Evolutionary conservation across 345 rosid species (phyloP), one percentile per base, ranked within the genome.

Genomic region (Murraya koenigii): DNA sequence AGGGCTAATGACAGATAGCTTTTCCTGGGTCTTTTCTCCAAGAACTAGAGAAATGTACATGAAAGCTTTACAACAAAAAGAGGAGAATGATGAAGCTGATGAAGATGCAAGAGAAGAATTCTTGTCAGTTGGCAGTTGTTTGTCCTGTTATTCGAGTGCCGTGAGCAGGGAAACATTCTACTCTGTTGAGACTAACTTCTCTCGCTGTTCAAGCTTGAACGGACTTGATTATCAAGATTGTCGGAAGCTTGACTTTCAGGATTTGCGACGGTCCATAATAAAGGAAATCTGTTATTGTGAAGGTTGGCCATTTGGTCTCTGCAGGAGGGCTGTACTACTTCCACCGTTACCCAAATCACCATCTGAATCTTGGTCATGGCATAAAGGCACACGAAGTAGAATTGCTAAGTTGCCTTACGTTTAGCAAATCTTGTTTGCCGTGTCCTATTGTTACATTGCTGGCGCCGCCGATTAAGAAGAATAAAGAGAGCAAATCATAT

Each of bases 281-380:
- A 81, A 84, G 81, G 92, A 93, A 79, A 73, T 95, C 7, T 91
- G 95, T 61, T 90, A 88, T 55, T 91, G 95, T 26, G 88, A 92
- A 76, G 98, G 99, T 35, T 92, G 97, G 99, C 99, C 97, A 0
- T 92, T 96, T 44, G 98, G 99, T 28, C 86, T 92, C 0, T 91
- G 95, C 88, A 84, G 95, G 88, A 96, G 87, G 83, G 89, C 87
- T 4, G 78, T 85, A 66, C 75, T 91, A 63, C 98, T 94, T 80
- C 99, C 98, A 15, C 97, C 98, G 3, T 84, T 96, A 75, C 98
- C 98, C 10, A 92, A 92, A 77, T 91, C 95, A 20, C 99, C 99
- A 8, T 83, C 97, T 2, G 95, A 94, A 75, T 89, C 99, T 19
- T 94, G 98, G 98, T 85, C 88, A 1, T 94, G 98, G 99, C 85